These are phyloP conservation scores for Zangia roseola DNA, from an alignment of 768 basidiomycete genomes.

Conservation along the genomic window DNA sequence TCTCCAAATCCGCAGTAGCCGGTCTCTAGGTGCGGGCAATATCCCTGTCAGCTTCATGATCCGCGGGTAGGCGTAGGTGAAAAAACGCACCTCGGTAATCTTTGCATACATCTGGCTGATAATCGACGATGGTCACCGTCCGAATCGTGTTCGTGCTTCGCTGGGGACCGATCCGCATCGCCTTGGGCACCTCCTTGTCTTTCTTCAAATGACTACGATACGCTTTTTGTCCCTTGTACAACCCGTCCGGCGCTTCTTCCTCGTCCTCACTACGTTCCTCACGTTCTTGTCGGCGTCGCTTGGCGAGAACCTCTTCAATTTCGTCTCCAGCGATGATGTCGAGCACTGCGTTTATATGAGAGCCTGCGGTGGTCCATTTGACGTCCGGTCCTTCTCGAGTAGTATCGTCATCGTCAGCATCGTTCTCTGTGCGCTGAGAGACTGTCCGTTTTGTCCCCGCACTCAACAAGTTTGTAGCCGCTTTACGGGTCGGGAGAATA, in stretches of 20 bases:
- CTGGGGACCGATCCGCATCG: conserved; percentile 84
- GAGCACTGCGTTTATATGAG: conserved; percentile 67
- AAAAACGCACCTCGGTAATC: conserved; percentile 89
- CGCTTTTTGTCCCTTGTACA: conserved; percentile 82
- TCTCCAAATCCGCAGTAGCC: conserved; percentile 99
- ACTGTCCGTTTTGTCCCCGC: conserved; percentile 70
- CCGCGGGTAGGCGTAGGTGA: conserved; percentile 9
- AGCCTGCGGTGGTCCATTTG: conserved; percentile 75
- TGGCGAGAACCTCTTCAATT: conserved; percentile 72
- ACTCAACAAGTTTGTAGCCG: conserved; percentile 66
- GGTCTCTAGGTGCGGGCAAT: conserved; percentile 62
- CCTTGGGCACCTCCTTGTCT: conserved; percentile 80
- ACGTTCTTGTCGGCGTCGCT: conserved; percentile 59
- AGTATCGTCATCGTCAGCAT: conserved; percentile 47
- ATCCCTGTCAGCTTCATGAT: conserved; percentile 13
- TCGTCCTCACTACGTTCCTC: conserved; percentile 50
- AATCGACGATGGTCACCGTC: conserved; percentile 94
- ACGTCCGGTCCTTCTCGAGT: conserved; percentile 53
- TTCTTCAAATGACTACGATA: conserved; percentile 82
- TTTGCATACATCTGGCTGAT: conserved; percentile 99
- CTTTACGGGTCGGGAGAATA: conserved; percentile 72
- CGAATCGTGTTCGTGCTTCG: conserved; percentile 78
- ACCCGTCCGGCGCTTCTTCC: conserved; percentile 65
- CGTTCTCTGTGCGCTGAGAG: conserved; percentile 47
- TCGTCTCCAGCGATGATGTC: conserved; percentile 85